Conservation (phyloP, 495 filamentous ascomycete genomes). For the Aspergillus saccharolyticus region DNA sequence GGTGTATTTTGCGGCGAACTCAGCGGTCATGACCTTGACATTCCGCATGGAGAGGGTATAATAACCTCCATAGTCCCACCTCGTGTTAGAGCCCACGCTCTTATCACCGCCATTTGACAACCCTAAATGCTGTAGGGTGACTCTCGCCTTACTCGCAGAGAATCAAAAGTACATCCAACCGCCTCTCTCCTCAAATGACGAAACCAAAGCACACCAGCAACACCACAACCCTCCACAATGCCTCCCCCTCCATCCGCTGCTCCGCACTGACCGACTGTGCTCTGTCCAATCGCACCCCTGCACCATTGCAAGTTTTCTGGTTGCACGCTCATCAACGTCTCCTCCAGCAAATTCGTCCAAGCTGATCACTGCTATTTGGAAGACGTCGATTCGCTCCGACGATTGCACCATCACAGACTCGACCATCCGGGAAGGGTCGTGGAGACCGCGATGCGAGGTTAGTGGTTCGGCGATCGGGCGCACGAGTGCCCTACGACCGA, state of each 20-base stretch:
- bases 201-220: conserved; percentile 1
- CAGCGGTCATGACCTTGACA: too few relatives aligned
- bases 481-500: conserved; percentile 17
- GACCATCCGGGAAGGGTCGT: conserved; percentile 14
- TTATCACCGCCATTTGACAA: too few relatives aligned
- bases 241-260: conserved; percentile 16
- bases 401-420: conserved; percentile 23
- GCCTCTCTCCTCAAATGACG: too few relatives aligned
- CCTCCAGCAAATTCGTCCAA: conserved; percentile 6
- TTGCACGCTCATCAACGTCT: conserved; percentile 17
- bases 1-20: too few relatives aligned
- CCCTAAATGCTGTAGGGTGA: too few relatives aligned
- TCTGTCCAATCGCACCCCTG: conserved; percentile 16
- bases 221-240: conserved; percentile 6
- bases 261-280: conserved; percentile 17
- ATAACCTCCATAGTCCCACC: too few relatives aligned
- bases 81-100: too few relatives aligned
- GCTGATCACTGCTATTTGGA: conserved; percentile 16
- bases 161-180: too few relatives aligned
- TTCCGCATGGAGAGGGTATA: too few relatives aligned
- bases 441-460: conserved; percentile 13
- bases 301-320: conserved; percentile 15
- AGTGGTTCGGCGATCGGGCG: conserved; percentile 18
- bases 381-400: conserved; percentile 13
- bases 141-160: too few relatives aligned